Evolutionary conservation across 495 filamentous ascomycete genomes (phyloP).

Genomic region (Poronia punctata): DNA sequence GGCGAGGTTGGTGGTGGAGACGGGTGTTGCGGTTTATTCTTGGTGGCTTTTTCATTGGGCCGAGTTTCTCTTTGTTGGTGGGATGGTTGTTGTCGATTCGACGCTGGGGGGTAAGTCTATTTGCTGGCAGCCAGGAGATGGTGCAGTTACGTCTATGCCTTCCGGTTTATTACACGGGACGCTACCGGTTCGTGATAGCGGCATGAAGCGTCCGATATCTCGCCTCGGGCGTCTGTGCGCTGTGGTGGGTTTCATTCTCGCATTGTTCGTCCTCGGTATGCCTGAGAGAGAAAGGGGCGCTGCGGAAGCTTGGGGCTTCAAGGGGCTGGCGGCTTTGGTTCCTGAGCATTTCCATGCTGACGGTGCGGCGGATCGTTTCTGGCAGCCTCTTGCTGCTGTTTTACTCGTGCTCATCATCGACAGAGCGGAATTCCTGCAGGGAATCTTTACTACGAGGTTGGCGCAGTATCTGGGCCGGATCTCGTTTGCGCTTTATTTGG

Average conservation of each 20-base stretch:
- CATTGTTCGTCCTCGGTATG: conserved; percentile 12
- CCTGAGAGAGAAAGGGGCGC: conserved; percentile 5
- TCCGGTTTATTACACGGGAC: too few relatives aligned
- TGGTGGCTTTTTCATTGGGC: conserved; percentile 8
- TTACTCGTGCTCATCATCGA: conserved; percentile 49
- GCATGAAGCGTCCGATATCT: too few relatives aligned
- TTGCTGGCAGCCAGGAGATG: not conserved
- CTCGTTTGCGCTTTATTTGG: conserved; percentile 58
- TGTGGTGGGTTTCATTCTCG: not conserved
- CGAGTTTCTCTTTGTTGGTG: conserved; percentile 10
- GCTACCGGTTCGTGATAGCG: too few relatives aligned
- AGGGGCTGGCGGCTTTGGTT: conserved; percentile 41
- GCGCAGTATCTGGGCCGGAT: conserved; percentile 60
- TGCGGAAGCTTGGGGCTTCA: conserved; percentile 18
- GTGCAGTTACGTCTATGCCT: too few relatives aligned
- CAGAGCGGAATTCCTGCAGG: conserved; percentile 35
- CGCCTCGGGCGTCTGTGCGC: not conserved
- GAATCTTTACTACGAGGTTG: conserved; percentile 50
- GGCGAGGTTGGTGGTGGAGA: conserved; percentile 16
- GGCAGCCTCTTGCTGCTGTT: conserved; percentile 44
- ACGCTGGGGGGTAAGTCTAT: too few relatives aligned
- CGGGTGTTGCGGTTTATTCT: conserved; percentile 4
- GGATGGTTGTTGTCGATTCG: conserved; percentile 6
- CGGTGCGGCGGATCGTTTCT: conserved; percentile 46
- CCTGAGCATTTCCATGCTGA: conserved; percentile 37